Conservation (phyloP, 2,329 filamentous ascomycete genomes). For the Rhinocladiella mackenziei region DNA sequence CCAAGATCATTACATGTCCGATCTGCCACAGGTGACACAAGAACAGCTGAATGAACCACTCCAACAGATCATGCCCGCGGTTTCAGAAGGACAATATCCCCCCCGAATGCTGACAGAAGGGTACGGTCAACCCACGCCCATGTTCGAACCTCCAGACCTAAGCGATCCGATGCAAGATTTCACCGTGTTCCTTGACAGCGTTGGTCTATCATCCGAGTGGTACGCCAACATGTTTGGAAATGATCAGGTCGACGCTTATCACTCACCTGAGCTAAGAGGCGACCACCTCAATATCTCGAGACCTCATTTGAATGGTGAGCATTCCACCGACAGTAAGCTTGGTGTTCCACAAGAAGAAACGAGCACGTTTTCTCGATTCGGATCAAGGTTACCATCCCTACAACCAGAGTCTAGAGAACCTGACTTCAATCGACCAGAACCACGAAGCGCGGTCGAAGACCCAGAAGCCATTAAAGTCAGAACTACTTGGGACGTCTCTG, state of each 20-base stretch:
- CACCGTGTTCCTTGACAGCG: slow-evolving; percentile 47
- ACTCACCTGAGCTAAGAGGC: slow-evolving; percentile 36
- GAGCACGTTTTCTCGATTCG: slow-evolving; percentile 47
- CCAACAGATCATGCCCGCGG: slow-evolving; percentile 26
- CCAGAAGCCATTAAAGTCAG: slow-evolving; percentile 34
- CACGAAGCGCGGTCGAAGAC: slow-evolving; percentile 41
- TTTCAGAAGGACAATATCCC: slow-evolving; percentile 27
- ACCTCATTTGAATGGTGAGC: slow-evolving; percentile 39
- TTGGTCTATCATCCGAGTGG: slow-evolving; percentile 49
- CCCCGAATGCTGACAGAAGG: slow-evolving; percentile 28
- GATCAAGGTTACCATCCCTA: slow-evolving; percentile 45
- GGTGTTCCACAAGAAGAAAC: slow-evolving; percentile 37
- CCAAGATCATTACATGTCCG: slow-evolving; percentile 33
- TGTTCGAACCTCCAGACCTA: slow-evolving; percentile 45
- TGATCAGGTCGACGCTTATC: slow-evolving; percentile 37
- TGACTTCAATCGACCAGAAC: slow-evolving; percentile 33
- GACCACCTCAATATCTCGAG: slow-evolving; percentile 35
- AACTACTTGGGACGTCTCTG: slow-evolving; percentile 47
- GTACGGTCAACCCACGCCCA: slow-evolving; percentile 30
- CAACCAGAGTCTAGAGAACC: slow-evolving; percentile 46
- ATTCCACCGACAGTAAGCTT: slow-evolving; percentile 38
- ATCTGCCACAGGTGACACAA: slow-evolving; percentile 25
- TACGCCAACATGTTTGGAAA: slow-evolving; percentile 44
- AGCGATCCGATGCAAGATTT: slow-evolving; percentile 49
- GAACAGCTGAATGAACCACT: slow-evolving; percentile 28